Evolutionary conservation across 768 basidiomycete genomes (phyloP).

Genomic region (Terana coerulea): DNA sequence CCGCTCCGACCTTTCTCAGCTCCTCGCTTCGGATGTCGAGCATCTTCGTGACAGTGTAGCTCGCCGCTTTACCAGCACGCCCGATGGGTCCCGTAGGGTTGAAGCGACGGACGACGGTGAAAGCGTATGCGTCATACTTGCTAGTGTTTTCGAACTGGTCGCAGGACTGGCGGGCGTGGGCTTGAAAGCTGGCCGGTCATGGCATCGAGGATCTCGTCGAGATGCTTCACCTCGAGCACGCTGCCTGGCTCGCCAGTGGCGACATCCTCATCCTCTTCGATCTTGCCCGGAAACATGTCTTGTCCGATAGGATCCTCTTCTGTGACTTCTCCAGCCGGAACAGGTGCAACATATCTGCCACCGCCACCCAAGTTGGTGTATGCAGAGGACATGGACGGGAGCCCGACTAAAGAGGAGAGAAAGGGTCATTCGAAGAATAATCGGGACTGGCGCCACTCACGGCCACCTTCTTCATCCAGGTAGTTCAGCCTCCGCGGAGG

Average conservation of each 20-base stretch:
- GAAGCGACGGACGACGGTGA: conserved; percentile 25
- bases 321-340: conserved; percentile 16
- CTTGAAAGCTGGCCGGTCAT: conserved; percentile 20
- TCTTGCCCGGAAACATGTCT: too few species aligned
- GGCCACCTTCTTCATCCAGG: too few species aligned
- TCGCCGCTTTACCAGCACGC: background rate
- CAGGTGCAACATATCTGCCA: too few species aligned
- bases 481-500: too few species aligned
- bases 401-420: too few species aligned
- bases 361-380: too few species aligned
- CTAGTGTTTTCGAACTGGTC: conserved; percentile 6
- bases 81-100: conserved; percentile 17
- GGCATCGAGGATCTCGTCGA: conserved; percentile 21
- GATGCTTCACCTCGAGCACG: conserved; percentile 21
- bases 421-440: too few species aligned
- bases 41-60: conserved; percentile 22
- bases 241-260: conserved; percentile 19
- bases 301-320: conserved; percentile 17
- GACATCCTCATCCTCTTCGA: conserved; percentile 14
- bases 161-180: conserved; percentile 17
- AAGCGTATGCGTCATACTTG: conserved; percentile 25
- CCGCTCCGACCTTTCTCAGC: conserved; percentile 53
- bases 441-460: too few species aligned
- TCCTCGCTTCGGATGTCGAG: conserved; percentile 57
- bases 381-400: too few species aligned